phyloP scores from a whole-genome alignment of 2,329 filamentous ascomycete genomes.

The Cylindrodendrum hubeiense region DNA sequence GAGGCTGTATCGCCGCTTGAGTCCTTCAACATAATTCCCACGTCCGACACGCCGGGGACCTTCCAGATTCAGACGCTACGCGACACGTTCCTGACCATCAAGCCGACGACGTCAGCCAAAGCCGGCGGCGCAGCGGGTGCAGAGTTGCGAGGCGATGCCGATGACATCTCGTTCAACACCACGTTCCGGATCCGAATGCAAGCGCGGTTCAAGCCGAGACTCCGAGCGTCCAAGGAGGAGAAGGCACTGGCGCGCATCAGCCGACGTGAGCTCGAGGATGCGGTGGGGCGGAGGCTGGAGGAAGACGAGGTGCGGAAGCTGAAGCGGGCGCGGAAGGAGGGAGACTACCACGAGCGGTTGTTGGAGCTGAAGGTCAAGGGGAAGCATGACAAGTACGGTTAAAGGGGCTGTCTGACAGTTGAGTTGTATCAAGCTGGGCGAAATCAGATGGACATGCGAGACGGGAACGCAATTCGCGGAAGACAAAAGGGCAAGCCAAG shows the following conservation, averaged over 20 bases:
- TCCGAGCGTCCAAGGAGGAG: conserved; percentile 84
- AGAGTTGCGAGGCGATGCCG: conserved; percentile 83
- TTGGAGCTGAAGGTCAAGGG: conserved; percentile 90
- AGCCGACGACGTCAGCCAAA: conserved; percentile 64
- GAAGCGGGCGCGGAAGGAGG: conserved; percentile 86
- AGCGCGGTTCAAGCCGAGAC: conserved; percentile 88
- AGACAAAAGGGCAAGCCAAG: background rate
- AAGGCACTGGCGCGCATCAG: conserved; percentile 89
- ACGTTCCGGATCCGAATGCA: conserved; percentile 91
- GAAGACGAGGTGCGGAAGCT: conserved; percentile 89
- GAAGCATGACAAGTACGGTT: conserved; percentile 86
- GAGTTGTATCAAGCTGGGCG: background rate
- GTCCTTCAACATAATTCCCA: conserved; percentile 77
- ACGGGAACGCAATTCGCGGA: background rate
- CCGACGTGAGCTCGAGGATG: conserved; percentile 84
- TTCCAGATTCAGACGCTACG: conserved; percentile 82
- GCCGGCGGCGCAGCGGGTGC: conserved; percentile 57
- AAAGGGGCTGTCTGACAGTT: conserved; percentile 18
- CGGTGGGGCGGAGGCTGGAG: conserved; percentile 79
- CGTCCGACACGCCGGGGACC: conserved; percentile 74
- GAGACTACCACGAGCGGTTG: conserved; percentile 89
- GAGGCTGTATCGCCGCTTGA: conserved; percentile 89
- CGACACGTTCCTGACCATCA: conserved; percentile 77
- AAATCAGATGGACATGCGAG: background rate
- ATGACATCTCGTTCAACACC: conserved; percentile 75